Evolutionary conservation across 768 basidiomycete species (phyloP), one percentile per base, ranked within the genome.

Genomic region (Suillus tomentosus): DNA sequence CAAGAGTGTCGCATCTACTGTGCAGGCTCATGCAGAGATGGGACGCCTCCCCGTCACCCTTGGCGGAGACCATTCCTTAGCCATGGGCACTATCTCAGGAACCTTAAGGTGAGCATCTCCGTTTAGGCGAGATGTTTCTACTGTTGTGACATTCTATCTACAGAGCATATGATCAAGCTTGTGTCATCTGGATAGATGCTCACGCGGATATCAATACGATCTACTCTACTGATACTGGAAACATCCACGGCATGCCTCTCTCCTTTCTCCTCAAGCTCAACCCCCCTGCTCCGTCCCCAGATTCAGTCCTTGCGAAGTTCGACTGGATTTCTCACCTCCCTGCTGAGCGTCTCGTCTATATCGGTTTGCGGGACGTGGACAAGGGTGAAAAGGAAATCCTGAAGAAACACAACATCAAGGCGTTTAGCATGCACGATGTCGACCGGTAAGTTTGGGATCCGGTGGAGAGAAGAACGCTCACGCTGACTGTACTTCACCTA

Each of bases 171-270:
- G 89, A 91, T 14, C 85, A 94, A 36, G 88, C 92, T 27, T 92
- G 93, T 73, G 89, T 99, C 42, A 80, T 99, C 65, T 99, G 97
- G 97, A 81, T 99, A 64, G 97, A 99, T 73, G 97, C 97, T 3
- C 97, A 98, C 71, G 91, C 95, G 22, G 97, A 99, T 74, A 94
- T 99, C 79, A 98, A 99, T 77, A 97, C 96, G 8, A 79, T 84
- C 11, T 86, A 90, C 63, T 87, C 92, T 17, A 95, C 95, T 22
- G 88, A 79, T 48, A 87, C 90, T 69, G 96, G 96, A 37, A 98
- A 99, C 77, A 89, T 99, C 54, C 97, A 99, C 78, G 96, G 96
- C 65, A 97, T 96, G 90, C 97, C 97, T 22, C 85, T 98, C 51
- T 93, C 96, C 5, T 99, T 99, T 85, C 43, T n/a, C 9, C 43